Evolutionary conservation across 1,284 basidiomycete genomes (phyloP).

Genomic region (Lignosus rhinocerotis): DNA sequence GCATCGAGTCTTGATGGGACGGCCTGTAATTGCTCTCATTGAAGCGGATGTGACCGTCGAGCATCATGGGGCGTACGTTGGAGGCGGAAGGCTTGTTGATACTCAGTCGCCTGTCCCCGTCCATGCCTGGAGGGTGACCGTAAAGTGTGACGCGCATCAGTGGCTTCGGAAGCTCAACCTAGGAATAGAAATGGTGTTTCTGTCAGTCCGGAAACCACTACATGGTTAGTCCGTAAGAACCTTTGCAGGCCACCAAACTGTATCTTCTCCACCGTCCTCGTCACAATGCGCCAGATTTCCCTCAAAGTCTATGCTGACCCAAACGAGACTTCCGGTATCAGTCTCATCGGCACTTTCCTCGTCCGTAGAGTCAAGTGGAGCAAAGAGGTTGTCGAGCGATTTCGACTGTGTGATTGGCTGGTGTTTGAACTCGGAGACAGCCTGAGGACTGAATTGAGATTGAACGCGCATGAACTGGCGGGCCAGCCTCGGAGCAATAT

Average conservation of each 20-base stretch:
- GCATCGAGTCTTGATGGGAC: background rate
- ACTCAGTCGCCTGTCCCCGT: constrained; percentile 7
- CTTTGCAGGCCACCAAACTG: constrained; percentile 42
- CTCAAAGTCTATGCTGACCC: constrained; percentile 33
- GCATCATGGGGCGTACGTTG: constrained; percentile 30
- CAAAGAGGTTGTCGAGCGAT: constrained; percentile 17
- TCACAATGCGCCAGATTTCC: constrained; percentile 24
- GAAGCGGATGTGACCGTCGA: constrained; percentile 31
- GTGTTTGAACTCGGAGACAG: background rate
- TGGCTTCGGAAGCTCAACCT: constrained; percentile 19
- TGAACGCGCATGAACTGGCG: constrained; percentile 22
- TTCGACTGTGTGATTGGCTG: constrained; percentile 7
- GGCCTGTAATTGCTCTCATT: constrained; percentile 27
- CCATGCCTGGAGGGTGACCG: constrained; percentile 23
- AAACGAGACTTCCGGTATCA: constrained; percentile 32
- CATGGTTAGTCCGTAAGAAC: constrained; percentile 22
- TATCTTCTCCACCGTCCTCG: constrained; percentile 20
- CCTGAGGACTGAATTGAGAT: constrained; percentile 2
- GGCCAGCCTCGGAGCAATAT: constrained; percentile 17
- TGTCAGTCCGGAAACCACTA: background rate
- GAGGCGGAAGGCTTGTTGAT: constrained; percentile 24
- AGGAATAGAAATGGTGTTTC: background rate
- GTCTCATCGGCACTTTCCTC: constrained; percentile 17
- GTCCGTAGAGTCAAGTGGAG: constrained; percentile 15
- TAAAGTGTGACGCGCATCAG: constrained; percentile 27